Base-by-base conservation (phyloP, 163 green algal genomes). In the Scenedesmus sp. region DNA sequence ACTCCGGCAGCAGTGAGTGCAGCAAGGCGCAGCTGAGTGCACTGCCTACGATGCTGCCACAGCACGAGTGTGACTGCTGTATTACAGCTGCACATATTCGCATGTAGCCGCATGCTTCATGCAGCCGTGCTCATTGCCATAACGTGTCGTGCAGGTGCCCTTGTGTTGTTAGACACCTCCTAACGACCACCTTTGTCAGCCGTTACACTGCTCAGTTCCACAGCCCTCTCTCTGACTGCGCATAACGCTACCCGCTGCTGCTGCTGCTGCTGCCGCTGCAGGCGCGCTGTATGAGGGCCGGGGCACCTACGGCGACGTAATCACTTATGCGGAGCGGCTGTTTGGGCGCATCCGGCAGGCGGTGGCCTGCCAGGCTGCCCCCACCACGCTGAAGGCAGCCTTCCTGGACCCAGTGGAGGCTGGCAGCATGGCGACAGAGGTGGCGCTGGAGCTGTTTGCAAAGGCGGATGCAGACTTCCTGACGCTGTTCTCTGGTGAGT, bases 361-460 rank as follows among this genome's bases (percentile, higher is more conserved):
- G 0, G 95, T 98, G 67, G 96, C 95, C 0, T 64, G 57, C 34
- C 95, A 98, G 88, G 94, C 94, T 70, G 96, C 96, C 5, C 97
- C 96, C 13, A 94, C 96, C 77, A 98, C 95, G 1, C 95, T 99
- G 5, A 98, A 98, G 91, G 93, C 95, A n/a, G 95, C 96, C 0
- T 99, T 99, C 85, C 90, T 99, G 92, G 95, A 98, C 89, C 97
- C 97, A 9, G 86, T 99, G 55, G 84, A 91, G 4, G 85, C 77
- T 13, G 60, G 83, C 15, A 76, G 87, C 73, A 94, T 99, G 84
- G 62, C 93, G 3, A 74, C 96, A 2, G 93, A 98, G 88, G 94
- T 99, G 60, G 92, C 94, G 2, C 88, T 97, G 91, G 95, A 98
- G 77, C 92, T 99, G 64, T 97, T 98, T 87, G 97, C 95, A 1